Conservation (phyloP, 768 basidiomycete genomes). For the Chalciporus piperatus region DNA sequence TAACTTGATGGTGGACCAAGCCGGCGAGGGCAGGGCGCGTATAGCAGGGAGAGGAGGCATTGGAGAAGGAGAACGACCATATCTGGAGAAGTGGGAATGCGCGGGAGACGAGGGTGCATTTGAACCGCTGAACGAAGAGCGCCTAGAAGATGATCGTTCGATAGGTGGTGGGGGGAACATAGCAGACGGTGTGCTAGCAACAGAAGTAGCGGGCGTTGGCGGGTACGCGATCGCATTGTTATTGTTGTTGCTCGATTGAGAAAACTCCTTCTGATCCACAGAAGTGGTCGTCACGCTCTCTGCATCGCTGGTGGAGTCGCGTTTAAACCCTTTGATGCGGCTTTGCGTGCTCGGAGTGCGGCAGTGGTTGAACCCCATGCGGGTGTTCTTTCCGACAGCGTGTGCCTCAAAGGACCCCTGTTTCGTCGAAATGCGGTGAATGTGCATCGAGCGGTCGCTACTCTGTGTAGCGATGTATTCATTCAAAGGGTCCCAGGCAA, state of each 20-base stretch:
- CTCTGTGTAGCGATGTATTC: slow-evolving; percentile 98
- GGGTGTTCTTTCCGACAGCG: slow-evolving; percentile 84
- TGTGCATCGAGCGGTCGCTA: slow-evolving; percentile 93
- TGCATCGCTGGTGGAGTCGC: slow-evolving; percentile 77
- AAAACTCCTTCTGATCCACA: slow-evolving; percentile 49
- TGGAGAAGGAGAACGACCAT: slow-evolving; percentile 82
- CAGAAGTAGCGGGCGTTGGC: slow-evolving; percentile 66
- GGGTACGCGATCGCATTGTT: slow-evolving; percentile 33
- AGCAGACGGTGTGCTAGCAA: slow-evolving; percentile 62
- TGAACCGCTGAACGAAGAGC: slow-evolving; percentile 72
- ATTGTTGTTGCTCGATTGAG: slow-evolving; percentile 28
- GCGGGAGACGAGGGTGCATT: slow-evolving; percentile 75
- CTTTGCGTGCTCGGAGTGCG: slow-evolving; percentile 66
- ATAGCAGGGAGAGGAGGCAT: slow-evolving; percentile 95
- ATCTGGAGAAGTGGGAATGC: slow-evolving; percentile 54
- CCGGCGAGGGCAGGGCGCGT: slow-evolving; percentile 58
- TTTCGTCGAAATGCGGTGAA: slow-evolving; percentile 80
- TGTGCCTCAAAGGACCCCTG: slow-evolving; percentile 86
- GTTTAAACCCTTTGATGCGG: slow-evolving; percentile 58
- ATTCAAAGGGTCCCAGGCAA: slow-evolving; percentile 97
- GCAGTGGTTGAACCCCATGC: slow-evolving; percentile 63
- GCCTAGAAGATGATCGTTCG: slow-evolving; percentile 59
- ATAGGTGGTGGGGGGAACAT: slow-evolving; percentile 46
- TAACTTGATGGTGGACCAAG: slow-evolving; percentile 71
- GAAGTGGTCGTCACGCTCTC: slow-evolving; percentile 55